phyloP scores from a whole-genome alignment of 345 rosid species.

The Brassica nigra region DNA sequence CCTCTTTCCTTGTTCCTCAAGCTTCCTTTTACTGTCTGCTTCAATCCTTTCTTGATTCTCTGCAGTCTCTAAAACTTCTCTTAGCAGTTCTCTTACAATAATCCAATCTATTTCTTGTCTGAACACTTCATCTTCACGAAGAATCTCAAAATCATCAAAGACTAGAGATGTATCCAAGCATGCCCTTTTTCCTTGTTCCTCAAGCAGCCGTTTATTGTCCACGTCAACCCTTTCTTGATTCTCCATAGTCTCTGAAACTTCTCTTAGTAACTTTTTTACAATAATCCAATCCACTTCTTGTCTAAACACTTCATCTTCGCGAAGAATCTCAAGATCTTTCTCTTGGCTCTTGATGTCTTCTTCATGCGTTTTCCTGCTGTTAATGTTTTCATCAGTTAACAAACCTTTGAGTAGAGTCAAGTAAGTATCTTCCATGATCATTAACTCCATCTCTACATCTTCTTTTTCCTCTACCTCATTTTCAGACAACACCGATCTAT shows the following conservation, averaged over 20 bases:
- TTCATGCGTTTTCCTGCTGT: conserved; percentile 13
- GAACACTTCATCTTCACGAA: conserved; percentile 27
- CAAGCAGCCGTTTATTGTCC: conserved; percentile 23
- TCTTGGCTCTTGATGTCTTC: conserved; percentile 32
- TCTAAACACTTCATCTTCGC: conserved; percentile 30
- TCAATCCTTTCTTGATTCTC: conserved; percentile 34
- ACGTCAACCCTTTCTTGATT: conserved; percentile 33
- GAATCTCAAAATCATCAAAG: conserved; percentile 39
- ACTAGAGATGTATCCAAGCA: conserved; percentile 21
- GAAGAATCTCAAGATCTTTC: conserved; percentile 11
- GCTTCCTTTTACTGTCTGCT: conserved; percentile 22
- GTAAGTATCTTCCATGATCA: conserved; percentile 48
- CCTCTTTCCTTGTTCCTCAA: conserved; percentile 33
- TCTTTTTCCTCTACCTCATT: conserved; percentile 44
- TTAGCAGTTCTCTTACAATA: conserved; percentile 42
- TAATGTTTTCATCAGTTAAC: conserved; percentile 26
- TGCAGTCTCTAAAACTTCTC: conserved; percentile 45
- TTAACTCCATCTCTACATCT: conserved; percentile 38
- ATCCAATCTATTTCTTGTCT: conserved; percentile 44
- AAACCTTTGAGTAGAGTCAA: conserved; percentile 44
- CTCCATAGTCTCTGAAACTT: conserved; percentile 46
- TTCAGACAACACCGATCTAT: conserved; percentile 25
- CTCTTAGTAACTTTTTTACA: conserved; percentile 40
- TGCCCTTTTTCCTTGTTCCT: conserved; percentile 30
- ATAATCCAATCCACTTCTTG: conserved; percentile 46